Evolutionary conservation across 2,329 filamentous ascomycete species (phyloP).

Genomic region (Curvularia hawaiiensis): DNA sequence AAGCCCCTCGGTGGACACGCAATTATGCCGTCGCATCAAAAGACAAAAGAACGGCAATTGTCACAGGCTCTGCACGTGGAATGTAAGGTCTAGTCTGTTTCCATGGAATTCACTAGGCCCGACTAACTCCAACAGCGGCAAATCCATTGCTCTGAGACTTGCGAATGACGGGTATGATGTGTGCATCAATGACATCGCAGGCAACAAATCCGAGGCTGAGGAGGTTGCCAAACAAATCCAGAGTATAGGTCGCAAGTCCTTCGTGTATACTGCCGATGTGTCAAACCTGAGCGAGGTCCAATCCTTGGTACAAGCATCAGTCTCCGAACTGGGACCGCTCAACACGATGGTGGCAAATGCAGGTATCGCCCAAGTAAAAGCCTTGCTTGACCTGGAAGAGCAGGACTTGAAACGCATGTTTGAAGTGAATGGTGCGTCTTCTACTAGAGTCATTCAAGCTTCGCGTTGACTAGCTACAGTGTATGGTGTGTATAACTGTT

Average conservation of each 20-base stretch:
- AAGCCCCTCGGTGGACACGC: constrained; percentile 28
- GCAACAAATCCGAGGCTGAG: constrained; percentile 59
- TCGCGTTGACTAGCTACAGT: constrained; percentile 44
- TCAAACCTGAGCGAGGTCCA: constrained; percentile 61
- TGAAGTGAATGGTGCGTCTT: constrained; percentile 58
- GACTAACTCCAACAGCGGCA: constrained; percentile 54
- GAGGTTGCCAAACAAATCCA: constrained; percentile 60
- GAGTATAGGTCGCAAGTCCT: constrained; percentile 57
- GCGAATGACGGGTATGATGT: constrained; percentile 70
- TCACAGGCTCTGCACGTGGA: constrained; percentile 47
- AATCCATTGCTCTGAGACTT: constrained; percentile 66
- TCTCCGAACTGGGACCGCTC: constrained; percentile 59
- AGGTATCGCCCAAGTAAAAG: constrained; percentile 64
- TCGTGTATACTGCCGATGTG: constrained; percentile 65
- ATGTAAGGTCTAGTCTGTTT: constrained; percentile 33
- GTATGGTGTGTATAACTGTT: constrained; percentile 68
- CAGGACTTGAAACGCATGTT: constrained; percentile 65
- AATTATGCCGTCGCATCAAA: constrained; percentile 30
- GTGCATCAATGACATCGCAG: constrained; percentile 66
- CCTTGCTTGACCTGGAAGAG: constrained; percentile 61
- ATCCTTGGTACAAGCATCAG: constrained; percentile 58
- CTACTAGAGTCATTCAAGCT: background rate
- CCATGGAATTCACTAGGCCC: background rate
- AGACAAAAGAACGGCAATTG: constrained; percentile 43
- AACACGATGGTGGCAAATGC: constrained; percentile 65